phyloP scores from a whole-genome alignment of 2,329 filamentous ascomycete genomes.

The Dothistroma septosporum region DNA sequence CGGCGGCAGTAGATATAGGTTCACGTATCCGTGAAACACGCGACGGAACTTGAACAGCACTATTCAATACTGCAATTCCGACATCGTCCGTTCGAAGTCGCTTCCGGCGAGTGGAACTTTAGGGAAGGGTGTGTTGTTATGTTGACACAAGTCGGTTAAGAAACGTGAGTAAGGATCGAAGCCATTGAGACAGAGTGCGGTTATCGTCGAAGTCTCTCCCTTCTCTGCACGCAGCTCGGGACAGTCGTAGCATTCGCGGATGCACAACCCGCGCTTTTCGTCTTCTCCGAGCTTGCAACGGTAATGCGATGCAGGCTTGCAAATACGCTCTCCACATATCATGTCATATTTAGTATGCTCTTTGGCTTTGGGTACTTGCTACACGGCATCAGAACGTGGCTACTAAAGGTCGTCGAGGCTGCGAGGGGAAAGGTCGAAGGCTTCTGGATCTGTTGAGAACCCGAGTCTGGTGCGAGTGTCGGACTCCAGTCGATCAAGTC shows the following conservation, averaged over 20 bases:
- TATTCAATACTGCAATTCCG: too few relatives aligned
- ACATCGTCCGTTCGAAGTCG: too few relatives aligned
- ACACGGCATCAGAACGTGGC: background rate
- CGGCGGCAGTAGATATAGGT: too few relatives aligned
- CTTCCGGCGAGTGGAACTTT: too few relatives aligned
- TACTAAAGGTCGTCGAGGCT: background rate
- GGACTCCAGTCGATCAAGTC: background rate
- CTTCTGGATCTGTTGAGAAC: background rate
- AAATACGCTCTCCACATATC: background rate
- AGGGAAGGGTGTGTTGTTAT: too few relatives aligned
- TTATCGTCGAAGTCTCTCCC: too few relatives aligned
- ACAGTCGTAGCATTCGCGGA: conserved; percentile 7
- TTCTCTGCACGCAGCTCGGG: background rate
- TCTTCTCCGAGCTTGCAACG: background rate
- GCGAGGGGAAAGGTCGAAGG: background rate
- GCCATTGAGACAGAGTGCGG: too few relatives aligned
- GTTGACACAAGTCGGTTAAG: too few relatives aligned
- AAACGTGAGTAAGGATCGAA: too few relatives aligned
- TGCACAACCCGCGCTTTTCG: conserved; percentile 2
- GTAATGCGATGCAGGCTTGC: background rate
- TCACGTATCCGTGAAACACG: too few relatives aligned
- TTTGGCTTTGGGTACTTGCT: background rate
- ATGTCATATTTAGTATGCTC: background rate
- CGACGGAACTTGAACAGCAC: too few relatives aligned
- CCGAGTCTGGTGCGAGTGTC: background rate